Conservation (phyloP, 306 rosid genomes). For the Hippophae tibetana region DNA sequence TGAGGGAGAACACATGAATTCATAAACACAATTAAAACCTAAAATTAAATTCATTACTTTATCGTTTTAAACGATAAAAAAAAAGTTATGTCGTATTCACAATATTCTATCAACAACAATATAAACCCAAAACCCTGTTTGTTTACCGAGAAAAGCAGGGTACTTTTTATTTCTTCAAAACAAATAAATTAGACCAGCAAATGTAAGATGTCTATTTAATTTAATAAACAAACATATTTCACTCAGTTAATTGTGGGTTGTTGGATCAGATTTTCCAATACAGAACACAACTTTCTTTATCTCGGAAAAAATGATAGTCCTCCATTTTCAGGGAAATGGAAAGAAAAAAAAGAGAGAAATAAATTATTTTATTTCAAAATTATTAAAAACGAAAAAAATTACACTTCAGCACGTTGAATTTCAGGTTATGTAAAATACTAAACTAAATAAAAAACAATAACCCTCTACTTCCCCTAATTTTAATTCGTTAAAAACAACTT, state of each 20-base stretch:
- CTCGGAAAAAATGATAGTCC: background rate
- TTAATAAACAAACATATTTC: too few species aligned
- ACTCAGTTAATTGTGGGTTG: too few species aligned
- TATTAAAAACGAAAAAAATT: too few species aligned
- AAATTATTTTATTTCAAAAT: too few species aligned
- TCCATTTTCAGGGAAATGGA: background rate
- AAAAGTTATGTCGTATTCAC: background rate
- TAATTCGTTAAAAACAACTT: background rate
- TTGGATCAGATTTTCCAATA: too few species aligned
- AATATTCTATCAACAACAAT: too few species aligned
- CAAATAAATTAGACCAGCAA: background rate
- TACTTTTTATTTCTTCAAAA: background rate
- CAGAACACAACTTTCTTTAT: too few species aligned
- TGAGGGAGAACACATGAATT: constrained; percentile 1
- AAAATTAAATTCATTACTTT: background rate
- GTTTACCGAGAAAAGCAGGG: constrained; percentile 13
- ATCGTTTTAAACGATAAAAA: background rate
- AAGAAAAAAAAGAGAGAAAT: background rate
- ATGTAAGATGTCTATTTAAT: too few species aligned
- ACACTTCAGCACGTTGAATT: too few species aligned
- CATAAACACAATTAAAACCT: background rate
- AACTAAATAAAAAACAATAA: too few species aligned
- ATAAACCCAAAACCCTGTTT: constrained; percentile 6
- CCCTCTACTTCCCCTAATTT: too few species aligned
- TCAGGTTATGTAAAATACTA: too few species aligned